Percentiles rank a stretch among this genome's conserved stretches.
Evolutionary conservation across 2,329 filamentous ascomycete species (phyloP).

Genomic region (Capronia americana): DNA sequence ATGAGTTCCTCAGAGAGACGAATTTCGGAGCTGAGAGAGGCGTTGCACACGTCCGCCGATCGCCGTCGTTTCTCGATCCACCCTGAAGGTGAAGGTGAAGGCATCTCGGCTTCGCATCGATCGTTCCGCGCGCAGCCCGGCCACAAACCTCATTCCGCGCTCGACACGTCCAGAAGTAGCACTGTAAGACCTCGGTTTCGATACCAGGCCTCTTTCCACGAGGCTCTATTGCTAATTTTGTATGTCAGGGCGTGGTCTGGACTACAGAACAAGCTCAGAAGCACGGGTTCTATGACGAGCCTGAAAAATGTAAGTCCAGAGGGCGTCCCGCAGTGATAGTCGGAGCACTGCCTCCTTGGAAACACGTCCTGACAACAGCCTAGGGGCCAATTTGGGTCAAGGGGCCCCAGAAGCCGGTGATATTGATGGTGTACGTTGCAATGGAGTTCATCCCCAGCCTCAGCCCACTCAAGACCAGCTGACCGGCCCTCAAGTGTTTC

Average conservation of each 20-base stretch:
- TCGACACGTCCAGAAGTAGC: constrained; percentile 84
- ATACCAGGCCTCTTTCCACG: constrained; percentile 28
- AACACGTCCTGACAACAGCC: neutral
- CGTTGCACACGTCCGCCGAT: constrained; percentile 43
- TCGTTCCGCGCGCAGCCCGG: constrained; percentile 90
- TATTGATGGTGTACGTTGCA: constrained; percentile 73
- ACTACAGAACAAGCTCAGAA: constrained; percentile 73
- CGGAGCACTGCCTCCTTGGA: neutral
- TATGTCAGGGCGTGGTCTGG: constrained; percentile 19
- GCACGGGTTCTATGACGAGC: constrained; percentile 84
- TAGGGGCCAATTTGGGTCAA: constrained; percentile 87
- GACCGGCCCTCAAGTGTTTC: constrained; percentile 65
- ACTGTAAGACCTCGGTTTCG: constrained; percentile 86
- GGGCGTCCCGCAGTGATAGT: neutral
- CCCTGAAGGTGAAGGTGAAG: constrained; percentile 68
- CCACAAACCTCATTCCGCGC: constrained; percentile 86
- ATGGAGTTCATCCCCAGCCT: neutral
- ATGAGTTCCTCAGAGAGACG: constrained; percentile 57
- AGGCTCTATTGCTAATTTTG: neutral
- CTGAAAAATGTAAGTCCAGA: constrained; percentile 64
- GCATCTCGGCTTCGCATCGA: constrained; percentile 80
- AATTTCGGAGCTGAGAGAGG: constrained; percentile 49
- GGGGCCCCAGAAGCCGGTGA: constrained; percentile 93
- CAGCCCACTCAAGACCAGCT: neutral
- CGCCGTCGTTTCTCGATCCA: constrained; percentile 32